These are phyloP conservation scores for Acacia concinna DNA, from an alignment of 331 rosid species.

Conservation along the genomic window DNA sequence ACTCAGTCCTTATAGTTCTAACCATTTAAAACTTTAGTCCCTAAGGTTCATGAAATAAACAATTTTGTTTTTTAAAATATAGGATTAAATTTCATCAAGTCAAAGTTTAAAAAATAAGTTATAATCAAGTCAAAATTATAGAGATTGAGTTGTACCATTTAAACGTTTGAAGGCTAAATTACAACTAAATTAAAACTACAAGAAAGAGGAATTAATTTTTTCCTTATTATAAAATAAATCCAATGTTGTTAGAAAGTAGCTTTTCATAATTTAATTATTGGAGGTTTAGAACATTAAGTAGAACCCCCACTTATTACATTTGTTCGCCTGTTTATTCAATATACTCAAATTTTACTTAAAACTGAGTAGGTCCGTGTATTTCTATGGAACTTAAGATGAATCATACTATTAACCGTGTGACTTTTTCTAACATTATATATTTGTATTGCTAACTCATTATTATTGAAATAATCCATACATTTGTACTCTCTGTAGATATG, in stretches of 20 bases:
- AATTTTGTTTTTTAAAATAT: too few relatives aligned
- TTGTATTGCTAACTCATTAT: not conserved
- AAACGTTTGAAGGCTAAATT: too few relatives aligned
- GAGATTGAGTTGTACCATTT: not conserved
- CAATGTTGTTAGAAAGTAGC: not conserved
- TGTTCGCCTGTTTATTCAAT: not conserved
- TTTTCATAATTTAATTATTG: not conserved
- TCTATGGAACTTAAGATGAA: not conserved
- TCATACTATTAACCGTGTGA: not conserved
- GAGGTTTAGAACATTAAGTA: not conserved
- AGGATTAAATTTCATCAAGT: not conserved
- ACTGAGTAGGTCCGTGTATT: not conserved
- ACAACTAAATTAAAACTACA: too few relatives aligned
- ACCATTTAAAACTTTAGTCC: not conserved
- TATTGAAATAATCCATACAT: not conserved
- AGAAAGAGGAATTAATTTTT: too few relatives aligned
- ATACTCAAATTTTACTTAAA: not conserved
- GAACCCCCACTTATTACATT: not conserved
- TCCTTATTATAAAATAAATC: not conserved
- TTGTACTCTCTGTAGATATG: not conserved
- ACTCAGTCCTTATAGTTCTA: too few relatives aligned
- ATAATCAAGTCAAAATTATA: too few relatives aligned
- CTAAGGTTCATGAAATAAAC: not conserved
- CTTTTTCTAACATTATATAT: not conserved
- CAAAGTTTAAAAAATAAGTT: too few relatives aligned